Conservation (phyloP, 192 early-diverging fungal species). For the Backusella australiensis region DNA sequence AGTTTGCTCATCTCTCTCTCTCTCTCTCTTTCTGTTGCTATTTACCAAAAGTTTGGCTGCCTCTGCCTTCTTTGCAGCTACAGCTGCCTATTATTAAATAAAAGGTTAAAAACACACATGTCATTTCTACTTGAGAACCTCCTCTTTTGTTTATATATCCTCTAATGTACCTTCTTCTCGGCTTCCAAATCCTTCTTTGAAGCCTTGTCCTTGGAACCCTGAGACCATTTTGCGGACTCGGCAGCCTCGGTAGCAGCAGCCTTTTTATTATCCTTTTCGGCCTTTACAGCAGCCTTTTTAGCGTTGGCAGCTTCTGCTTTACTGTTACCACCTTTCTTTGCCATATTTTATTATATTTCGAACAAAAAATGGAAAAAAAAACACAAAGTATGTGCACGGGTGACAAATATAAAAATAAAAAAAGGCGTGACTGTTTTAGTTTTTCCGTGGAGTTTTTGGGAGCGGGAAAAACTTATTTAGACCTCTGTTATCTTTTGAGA, state of each 20-base stretch:
- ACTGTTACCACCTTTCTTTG: constrained; percentile 30
- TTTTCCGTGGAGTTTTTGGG: background rate
- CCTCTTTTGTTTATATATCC: background rate
- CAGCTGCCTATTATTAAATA: constrained; percentile 37
- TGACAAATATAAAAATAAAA: background rate
- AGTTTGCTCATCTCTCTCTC: background rate
- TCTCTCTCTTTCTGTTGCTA: background rate
- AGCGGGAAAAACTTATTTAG: background rate
- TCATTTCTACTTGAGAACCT: background rate
- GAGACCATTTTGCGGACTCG: constrained; percentile 61
- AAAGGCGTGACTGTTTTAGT: background rate
- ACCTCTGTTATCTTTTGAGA: background rate
- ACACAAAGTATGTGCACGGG: background rate
- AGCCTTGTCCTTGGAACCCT: constrained; percentile 62
- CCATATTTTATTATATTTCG: constrained; percentile 4
- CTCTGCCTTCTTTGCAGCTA: constrained; percentile 51
- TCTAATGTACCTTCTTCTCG: constrained; percentile 42
- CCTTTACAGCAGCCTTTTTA: constrained; percentile 66
- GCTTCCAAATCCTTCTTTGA: constrained; percentile 65
- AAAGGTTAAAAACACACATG: background rate
- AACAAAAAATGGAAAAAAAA: background rate
- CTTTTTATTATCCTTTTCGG: constrained; percentile 55
- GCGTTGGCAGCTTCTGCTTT: constrained; percentile 63
- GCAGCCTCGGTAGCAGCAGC: constrained; percentile 52
- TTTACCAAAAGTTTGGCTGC: constrained; percentile 46